These are phyloP conservation scores for Penicillium corylophilum DNA, from an alignment of 2,329 filamentous ascomycete genomes.

Conservation along the genomic window DNA sequence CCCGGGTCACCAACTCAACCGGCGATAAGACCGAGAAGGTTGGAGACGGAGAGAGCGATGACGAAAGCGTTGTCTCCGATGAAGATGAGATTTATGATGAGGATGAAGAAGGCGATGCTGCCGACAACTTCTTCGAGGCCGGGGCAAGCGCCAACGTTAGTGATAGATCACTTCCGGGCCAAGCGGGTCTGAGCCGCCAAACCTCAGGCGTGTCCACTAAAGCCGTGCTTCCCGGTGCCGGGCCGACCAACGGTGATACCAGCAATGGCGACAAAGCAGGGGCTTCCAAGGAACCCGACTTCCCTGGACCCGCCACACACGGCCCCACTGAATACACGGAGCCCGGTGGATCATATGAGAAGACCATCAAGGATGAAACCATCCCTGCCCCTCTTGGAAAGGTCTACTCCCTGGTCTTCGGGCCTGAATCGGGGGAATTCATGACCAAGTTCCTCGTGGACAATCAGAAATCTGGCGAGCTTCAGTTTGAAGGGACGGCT, in stretches of 20 bases:
- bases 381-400: constrained; percentile 88
- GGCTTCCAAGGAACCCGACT: constrained; percentile 56
- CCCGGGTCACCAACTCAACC: constrained; percentile 73
- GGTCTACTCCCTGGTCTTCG: constrained; percentile 85
- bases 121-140: constrained; percentile 61
- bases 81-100: constrained; percentile 62
- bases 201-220: constrained; percentile 56
- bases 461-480: constrained; percentile 86
- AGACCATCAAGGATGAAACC: constrained; percentile 77
- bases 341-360: constrained; percentile 75
- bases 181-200: constrained; percentile 64
- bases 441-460: constrained; percentile 83
- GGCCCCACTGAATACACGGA: constrained; percentile 84
- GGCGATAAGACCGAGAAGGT: constrained; percentile 89
- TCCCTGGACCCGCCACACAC: constrained; percentile 81
- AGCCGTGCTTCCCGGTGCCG: constrained; percentile 37
- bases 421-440: constrained; percentile 72
- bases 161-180: constrained; percentile 48
- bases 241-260: constrained; percentile 34
- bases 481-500: constrained; percentile 79
- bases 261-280: constrained; percentile 53
- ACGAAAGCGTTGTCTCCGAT: constrained; percentile 73
- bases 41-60: constrained; percentile 64
- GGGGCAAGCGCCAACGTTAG: constrained; percentile 56
- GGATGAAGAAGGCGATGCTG: constrained; percentile 53